Evolutionary conservation across 2,329 filamentous ascomycete species (phyloP), one percentile per base, ranked within the genome.

Genomic region (Stachybotrys elegans): DNA sequence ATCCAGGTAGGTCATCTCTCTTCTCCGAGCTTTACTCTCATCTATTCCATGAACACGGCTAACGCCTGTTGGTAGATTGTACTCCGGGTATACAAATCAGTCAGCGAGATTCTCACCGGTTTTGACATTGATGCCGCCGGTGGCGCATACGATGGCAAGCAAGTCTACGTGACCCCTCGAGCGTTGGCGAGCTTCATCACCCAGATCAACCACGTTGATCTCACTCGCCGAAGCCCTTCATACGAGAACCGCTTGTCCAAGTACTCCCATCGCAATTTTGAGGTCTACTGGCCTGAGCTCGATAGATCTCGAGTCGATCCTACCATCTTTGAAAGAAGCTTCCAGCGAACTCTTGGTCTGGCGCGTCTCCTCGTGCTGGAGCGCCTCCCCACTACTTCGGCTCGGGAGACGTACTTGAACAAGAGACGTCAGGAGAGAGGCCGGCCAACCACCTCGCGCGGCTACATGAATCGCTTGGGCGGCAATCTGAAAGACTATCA

Each of bases 121-220:
- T 95, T 95, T 54, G 89, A 94, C 54, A 88, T 95, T 40, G 88
- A 93, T 59, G 90, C 85, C 59, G 85, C 87, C 1, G 88, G 88
- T 48, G 85, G 82, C 20, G 88, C 87, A 4, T 95, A 86, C 53
- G 81, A 93, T 60, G 89, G 89, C 27, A 76, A 77, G 17, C 85
- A 93, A 56, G 88, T 95, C 16, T 94, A 84, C 57, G 81, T 81
- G 20, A 83, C 84, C 3, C 89, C 89, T 2, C 78, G 89, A 45
- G 88, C 88, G 3, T 62, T 95, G 13, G 81, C 80, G 36, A 84
- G 88, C 9, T 92, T 85, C 62, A 83, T 92, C 58, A 92, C 87
- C 0, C 89, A 95, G 63, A 75, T 81, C 58, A 94, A 95, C 55
- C 83, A 83, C 4, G 75, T 94, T 47, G 89, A 95, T 57, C 73